These are phyloP conservation scores for Vicia villosa DNA, from an alignment of 306 rosid species.

Conservation along the genomic window DNA sequence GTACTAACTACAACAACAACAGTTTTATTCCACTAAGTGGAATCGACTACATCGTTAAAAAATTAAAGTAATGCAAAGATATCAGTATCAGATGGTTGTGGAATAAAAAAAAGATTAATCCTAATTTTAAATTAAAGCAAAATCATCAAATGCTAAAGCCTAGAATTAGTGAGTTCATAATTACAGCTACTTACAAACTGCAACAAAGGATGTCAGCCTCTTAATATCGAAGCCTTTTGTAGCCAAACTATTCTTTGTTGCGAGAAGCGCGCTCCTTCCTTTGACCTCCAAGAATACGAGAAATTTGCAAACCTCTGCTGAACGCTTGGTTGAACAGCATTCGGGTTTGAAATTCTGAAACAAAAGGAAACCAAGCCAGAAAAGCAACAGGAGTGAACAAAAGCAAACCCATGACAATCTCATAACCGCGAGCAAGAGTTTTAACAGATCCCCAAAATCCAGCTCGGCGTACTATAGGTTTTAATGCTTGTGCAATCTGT, in stretches of 20 bases:
- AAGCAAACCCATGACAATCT: constrained; percentile 56
- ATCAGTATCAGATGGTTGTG: neutral
- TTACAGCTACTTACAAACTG: constrained; percentile 37
- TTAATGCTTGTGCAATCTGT: constrained; percentile 52
- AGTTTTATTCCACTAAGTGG: no score
- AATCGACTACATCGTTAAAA: neutral
- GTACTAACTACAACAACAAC: no score
- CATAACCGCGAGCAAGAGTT: constrained; percentile 57
- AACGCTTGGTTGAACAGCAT: constrained; percentile 58
- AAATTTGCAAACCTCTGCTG: constrained; percentile 59
- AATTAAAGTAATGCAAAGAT: neutral
- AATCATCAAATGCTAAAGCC: constrained; percentile 12
- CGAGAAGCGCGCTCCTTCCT: constrained; percentile 50
- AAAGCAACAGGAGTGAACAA: constrained; percentile 54
- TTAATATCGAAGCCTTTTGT: neutral
- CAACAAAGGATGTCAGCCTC: constrained; percentile 17
- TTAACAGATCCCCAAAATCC: constrained; percentile 57
- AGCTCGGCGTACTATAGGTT: constrained; percentile 43
- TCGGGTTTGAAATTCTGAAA: constrained; percentile 60
- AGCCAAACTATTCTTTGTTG: constrained; percentile 41
- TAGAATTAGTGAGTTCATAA: constrained; percentile 23
- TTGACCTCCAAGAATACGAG: constrained; percentile 54
- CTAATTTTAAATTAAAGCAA: neutral
- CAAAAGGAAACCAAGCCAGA: constrained; percentile 60
- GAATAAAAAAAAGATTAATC: neutral